Evolutionary conservation across 306 rosid species (phyloP).

Genomic region (Fagus crenata): DNA sequence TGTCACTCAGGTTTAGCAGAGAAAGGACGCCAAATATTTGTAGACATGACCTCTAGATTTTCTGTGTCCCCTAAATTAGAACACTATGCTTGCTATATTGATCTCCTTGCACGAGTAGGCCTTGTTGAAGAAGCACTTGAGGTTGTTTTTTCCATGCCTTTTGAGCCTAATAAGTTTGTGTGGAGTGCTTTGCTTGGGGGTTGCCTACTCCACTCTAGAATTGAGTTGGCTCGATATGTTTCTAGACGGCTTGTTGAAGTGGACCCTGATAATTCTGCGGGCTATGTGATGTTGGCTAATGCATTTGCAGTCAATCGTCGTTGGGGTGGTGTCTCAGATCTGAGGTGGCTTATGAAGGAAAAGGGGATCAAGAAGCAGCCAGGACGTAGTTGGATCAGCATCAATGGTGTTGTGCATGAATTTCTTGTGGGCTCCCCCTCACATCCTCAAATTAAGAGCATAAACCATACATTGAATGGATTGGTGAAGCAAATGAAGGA

Average conservation of each 20-base stretch:
- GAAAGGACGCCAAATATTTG: slow-evolving; percentile 50
- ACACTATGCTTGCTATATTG: slow-evolving; percentile 64
- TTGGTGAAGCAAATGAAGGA: slow-evolving; percentile 52
- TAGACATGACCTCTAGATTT: slow-evolving; percentile 24
- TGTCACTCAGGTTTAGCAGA: slow-evolving; percentile 57
- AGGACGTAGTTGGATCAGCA: slow-evolving; percentile 62
- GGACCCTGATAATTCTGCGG: slow-evolving; percentile 51
- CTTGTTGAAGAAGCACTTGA: slow-evolving; percentile 54
- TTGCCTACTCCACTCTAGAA: slow-evolving; percentile 60
- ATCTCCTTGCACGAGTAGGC: slow-evolving; percentile 61
- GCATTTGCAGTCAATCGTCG: slow-evolving; percentile 50
- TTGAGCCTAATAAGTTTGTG: slow-evolving; percentile 58
- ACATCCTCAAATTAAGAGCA: slow-evolving; percentile 44
- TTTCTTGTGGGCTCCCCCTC: slow-evolving; percentile 46
- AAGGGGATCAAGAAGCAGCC: slow-evolving; percentile 58
- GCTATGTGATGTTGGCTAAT: slow-evolving; percentile 66
- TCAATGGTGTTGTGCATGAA: slow-evolving; percentile 59
- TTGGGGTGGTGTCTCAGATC: slow-evolving; percentile 48
- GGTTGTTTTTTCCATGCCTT: slow-evolving; percentile 51
- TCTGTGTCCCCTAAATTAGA: slow-evolving; percentile 44
- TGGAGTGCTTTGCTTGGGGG: slow-evolving; percentile 68
- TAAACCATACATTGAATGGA: slow-evolving; percentile 39
- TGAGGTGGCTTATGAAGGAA: slow-evolving; percentile 57
- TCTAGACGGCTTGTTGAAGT: slow-evolving; percentile 52
- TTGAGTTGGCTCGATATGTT: slow-evolving; percentile 52